Evolutionary conservation across 2,329 filamentous ascomycete species (phyloP).

Genomic region (Raffaelea deltoideospora): DNA sequence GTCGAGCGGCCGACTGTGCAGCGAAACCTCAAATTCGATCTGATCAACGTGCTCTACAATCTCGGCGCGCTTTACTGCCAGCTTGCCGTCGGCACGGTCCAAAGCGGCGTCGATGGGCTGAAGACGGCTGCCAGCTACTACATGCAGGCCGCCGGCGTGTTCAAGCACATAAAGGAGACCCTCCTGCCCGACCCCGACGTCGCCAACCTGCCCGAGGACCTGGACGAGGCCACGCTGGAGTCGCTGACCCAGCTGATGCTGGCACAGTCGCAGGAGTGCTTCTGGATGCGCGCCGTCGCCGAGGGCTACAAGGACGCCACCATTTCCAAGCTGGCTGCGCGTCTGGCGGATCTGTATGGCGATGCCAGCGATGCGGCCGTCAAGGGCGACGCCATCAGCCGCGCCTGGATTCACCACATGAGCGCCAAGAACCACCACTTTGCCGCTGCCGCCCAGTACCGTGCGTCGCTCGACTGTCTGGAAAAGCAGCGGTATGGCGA

Average conservation of each 20-base stretch:
- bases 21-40: conserved; percentile 63
- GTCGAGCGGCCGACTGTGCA: conserved; percentile 53
- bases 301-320: conserved; percentile 84
- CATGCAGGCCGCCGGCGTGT: conserved; percentile 70
- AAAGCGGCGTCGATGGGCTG: conserved; percentile 60
- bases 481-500: conserved; percentile 94
- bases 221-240: conserved; percentile 79
- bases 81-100: conserved; percentile 67
- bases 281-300: conserved; percentile 94
- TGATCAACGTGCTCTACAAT: conserved; percentile 87
- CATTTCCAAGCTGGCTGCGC: conserved; percentile 77
- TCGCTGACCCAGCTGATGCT: conserved; percentile 72
- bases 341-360: conserved; percentile 83
- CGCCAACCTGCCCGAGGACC: conserved; percentile 78
- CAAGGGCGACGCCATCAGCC: conserved; percentile 78
- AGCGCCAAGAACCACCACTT: conserved; percentile 96
- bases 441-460: conserved; percentile 84
- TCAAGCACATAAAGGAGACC: conserved; percentile 60
- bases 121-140: conserved; percentile 85
- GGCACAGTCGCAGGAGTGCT: conserved; percentile 91
- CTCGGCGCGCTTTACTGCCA: conserved; percentile 88
- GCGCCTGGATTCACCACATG: conserved; percentile 96
- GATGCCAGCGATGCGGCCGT: conserved; percentile 72
- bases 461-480: conserved; percentile 77
- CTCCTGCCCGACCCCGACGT: conserved; percentile 71